Evolutionary conservation across 1,284 basidiomycete genomes (phyloP).

Genomic region (Cutaneotrichosporon sp.): DNA sequence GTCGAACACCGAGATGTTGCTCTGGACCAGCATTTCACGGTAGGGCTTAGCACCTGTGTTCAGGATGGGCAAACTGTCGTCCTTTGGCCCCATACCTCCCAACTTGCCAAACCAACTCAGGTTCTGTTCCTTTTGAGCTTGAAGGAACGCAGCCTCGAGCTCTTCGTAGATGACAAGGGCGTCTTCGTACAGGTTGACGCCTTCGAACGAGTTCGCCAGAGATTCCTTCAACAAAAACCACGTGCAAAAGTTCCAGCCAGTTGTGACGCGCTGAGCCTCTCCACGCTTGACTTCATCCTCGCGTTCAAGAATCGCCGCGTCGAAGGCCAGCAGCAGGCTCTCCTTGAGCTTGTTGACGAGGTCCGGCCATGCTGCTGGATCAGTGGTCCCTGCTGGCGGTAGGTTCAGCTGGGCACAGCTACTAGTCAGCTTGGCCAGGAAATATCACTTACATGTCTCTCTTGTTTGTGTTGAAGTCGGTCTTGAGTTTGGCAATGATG

Average conservation of each 20-base stretch:
- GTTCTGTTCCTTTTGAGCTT: constrained; percentile 67
- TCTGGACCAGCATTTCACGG: constrained; percentile 79
- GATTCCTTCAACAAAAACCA: constrained; percentile 97
- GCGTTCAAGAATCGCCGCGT: constrained; percentile 66
- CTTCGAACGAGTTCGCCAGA: constrained; percentile 85
- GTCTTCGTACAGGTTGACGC: constrained; percentile 82
- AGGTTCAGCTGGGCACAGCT: constrained; percentile 70
- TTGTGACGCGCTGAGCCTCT: constrained; percentile 77
- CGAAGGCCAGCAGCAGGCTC: constrained; percentile 73
- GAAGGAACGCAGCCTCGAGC: constrained; percentile 78
- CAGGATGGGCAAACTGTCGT: constrained; percentile 78
- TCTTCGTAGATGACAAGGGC: constrained; percentile 85
- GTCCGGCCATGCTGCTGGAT: constrained; percentile 83
- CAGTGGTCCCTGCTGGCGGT: constrained; percentile 43
- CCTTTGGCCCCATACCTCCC: constrained; percentile 56
- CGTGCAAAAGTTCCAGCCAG: constrained; percentile 95
- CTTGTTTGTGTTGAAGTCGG: constrained; percentile 88
- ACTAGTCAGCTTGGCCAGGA: background rate
- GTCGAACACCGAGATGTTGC: constrained; percentile 89
- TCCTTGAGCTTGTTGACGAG: constrained; percentile 86
- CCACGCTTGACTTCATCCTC: constrained; percentile 84
- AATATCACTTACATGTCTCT: constrained; percentile 64
- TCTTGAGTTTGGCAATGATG: constrained; percentile 83
- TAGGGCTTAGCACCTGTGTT: constrained; percentile 78
- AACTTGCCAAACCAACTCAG: constrained; percentile 84